These are phyloP conservation scores for Cucurbitaria berberidis DNA, from an alignment of 2,329 filamentous ascomycete genomes.

Conservation along the genomic window DNA sequence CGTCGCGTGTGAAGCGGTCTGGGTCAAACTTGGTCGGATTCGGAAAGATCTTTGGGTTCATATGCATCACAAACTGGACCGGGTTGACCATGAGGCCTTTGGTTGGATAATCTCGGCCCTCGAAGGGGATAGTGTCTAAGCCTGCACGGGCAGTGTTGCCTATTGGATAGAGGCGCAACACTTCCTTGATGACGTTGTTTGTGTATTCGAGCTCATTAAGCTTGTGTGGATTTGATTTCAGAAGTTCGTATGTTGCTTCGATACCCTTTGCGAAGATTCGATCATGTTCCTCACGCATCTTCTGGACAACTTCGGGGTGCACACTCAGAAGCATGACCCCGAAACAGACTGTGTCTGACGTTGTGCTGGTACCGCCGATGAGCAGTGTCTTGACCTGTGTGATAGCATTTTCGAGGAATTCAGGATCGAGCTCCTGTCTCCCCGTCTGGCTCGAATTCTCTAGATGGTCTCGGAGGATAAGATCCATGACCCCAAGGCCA, in stretches of 20 bases:
- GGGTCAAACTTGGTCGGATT: constrained; percentile 38
- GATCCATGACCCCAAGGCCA: constrained; percentile 45
- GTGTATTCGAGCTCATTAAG: constrained; percentile 61
- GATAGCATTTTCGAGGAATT: constrained; percentile 46
- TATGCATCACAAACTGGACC: constrained; percentile 48
- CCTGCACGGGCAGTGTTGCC: constrained; percentile 52
- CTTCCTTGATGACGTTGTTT: constrained; percentile 60
- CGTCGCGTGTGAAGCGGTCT: constrained; percentile 48
- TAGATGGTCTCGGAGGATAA: constrained; percentile 38
- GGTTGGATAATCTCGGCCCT: constrained; percentile 53
- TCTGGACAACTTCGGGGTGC: constrained; percentile 34
- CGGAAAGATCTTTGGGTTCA: constrained; percentile 30
- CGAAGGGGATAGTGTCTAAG: constrained; percentile 49
- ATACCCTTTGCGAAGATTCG: constrained; percentile 56
- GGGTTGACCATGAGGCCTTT: constrained; percentile 54
- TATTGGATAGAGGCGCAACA: constrained; percentile 59
- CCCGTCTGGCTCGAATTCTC: constrained; percentile 19
- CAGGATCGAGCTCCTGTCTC: constrained; percentile 32
- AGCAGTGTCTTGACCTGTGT: constrained; percentile 51
- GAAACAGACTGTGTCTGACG: constrained; percentile 42
- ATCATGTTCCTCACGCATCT: constrained; percentile 58
- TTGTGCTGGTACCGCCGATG: constrained; percentile 54
- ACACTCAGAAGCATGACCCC: constrained; percentile 38
- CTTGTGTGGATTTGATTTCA: constrained; percentile 53
- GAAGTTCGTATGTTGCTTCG: constrained; percentile 44